A percentile compares a stretch with the other conserved stretches of the same genome.
Evolutionary conservation across 2,329 filamentous ascomycete genomes (phyloP).

Genomic region (Daldinia sp.): DNA sequence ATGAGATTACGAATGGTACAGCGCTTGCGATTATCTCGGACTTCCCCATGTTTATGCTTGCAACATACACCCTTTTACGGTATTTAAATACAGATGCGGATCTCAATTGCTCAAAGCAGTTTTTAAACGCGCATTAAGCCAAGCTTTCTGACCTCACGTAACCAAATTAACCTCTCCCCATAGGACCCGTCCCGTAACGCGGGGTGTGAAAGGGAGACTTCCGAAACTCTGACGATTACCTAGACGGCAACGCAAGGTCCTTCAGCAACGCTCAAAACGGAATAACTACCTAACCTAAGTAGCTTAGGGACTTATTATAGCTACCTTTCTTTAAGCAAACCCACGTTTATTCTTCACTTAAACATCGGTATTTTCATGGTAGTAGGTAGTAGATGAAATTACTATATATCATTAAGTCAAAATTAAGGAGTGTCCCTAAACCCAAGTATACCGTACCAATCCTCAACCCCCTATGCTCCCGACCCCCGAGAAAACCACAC

Average conservation of each 20-base stretch:
- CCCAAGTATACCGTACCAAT: background rate
- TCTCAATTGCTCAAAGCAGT: background rate
- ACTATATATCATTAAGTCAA: background rate
- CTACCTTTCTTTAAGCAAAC: too few relatives aligned
- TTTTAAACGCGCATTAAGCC: background rate
- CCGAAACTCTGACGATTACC: background rate
- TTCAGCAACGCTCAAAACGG: too few relatives aligned
- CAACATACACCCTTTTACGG: background rate
- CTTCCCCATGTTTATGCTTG: constrained; percentile 6
- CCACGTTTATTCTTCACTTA: background rate
- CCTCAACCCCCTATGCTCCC: background rate
- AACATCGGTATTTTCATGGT: background rate
- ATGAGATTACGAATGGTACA: background rate
- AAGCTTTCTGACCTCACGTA: too few relatives aligned
- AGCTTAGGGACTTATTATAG: too few relatives aligned
- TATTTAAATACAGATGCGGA: background rate
- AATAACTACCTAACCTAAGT: too few relatives aligned
- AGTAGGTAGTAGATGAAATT: background rate
- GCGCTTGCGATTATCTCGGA: background rate
- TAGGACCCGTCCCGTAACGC: too few relatives aligned
- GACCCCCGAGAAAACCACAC: background rate
- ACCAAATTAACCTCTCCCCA: too few relatives aligned
- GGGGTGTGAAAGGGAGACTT: background rate
- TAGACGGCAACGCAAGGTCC: too few relatives aligned
- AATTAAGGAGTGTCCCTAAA: constrained; percentile 3